phyloP scores from a whole-genome alignment of 768 basidiomycete genomes.

The Cystobasidium tubakii region DNA sequence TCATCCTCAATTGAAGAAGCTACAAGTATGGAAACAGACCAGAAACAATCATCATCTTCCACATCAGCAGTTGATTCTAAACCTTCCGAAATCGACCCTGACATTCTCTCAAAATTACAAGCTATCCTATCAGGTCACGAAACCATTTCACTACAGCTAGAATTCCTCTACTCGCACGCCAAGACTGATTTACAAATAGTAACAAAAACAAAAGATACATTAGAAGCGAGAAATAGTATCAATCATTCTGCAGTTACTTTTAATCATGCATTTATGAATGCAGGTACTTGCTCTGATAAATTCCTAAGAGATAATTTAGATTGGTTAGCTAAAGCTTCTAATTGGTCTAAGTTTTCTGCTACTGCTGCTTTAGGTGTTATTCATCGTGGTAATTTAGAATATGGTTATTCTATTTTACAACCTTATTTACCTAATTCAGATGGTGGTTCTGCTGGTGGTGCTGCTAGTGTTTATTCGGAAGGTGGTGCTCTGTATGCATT shows the following conservation, averaged over 20 bases:
- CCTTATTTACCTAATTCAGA: slow-evolving; percentile 77
- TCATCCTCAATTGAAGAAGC: neutral
- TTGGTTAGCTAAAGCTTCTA: slow-evolving; percentile 88
- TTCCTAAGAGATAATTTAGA: slow-evolving; percentile 94
- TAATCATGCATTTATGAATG: slow-evolving; percentile 95
- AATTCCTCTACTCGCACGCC: slow-evolving; percentile 92
- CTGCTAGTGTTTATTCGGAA: slow-evolving; percentile 76
- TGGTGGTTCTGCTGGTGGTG: slow-evolving; percentile 58
- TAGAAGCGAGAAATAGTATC: slow-evolving; percentile 90
- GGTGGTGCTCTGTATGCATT: slow-evolving; percentile 94
- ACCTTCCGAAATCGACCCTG: slow-evolving; percentile 30
- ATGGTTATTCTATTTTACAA: slow-evolving; percentile 82
- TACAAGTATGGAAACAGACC: slow-evolving; percentile 24
- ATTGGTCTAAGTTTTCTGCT: slow-evolving; percentile 98
- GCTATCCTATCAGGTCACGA: slow-evolving; percentile 79
- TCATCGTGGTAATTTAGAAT: slow-evolving; percentile 90
- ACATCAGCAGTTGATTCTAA: slow-evolving; percentile 50
- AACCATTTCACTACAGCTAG: slow-evolving; percentile 84
- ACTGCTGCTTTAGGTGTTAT: slow-evolving; percentile 96
- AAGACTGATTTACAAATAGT: slow-evolving; percentile 84
- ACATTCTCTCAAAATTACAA: slow-evolving; percentile 14
- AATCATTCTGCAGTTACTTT: slow-evolving; percentile 95
- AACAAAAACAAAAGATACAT: slow-evolving; percentile 84
- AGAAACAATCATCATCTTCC: slow-evolving; percentile 56
- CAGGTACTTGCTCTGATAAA: slow-evolving; percentile 90